Evolutionary conservation across 139 green algal species (phyloP).

Genomic region (Yamagishiella unicocca): DNA sequence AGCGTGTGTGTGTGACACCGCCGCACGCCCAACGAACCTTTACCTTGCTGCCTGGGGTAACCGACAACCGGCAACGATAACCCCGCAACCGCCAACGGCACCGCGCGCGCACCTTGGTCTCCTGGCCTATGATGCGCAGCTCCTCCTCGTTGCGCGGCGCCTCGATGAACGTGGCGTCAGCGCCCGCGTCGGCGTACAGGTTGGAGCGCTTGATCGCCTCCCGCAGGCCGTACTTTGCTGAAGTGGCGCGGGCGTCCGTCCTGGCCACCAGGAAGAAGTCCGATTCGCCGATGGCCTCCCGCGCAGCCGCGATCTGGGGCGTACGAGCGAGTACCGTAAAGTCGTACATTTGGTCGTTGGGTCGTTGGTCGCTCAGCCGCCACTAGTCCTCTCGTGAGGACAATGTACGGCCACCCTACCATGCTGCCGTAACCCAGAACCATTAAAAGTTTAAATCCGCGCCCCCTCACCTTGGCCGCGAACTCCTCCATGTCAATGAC

Average conservation of each 20-base stretch:
- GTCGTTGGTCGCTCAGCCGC: too few species aligned
- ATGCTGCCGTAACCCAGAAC: too few species aligned
- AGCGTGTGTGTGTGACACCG: neutral
- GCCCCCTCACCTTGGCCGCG: constrained; percentile 66
- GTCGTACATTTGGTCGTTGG: too few species aligned
- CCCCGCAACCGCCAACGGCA: too few species aligned
- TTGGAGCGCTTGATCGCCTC: constrained; percentile 76
- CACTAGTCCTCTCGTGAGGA: too few species aligned
- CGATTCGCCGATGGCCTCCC: constrained; percentile 76
- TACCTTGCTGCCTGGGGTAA: too few species aligned
- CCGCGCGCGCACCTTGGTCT: constrained; percentile 56
- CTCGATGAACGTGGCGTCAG: constrained; percentile 83
- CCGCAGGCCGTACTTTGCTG: constrained; percentile 77
- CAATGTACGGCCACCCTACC: too few species aligned
- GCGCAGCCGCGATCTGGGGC: constrained; percentile 73
- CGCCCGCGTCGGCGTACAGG: constrained; percentile 81
- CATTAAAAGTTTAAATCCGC: too few species aligned
- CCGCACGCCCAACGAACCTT: neutral
- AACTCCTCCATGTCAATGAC: constrained; percentile 77
- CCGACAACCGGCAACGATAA: too few species aligned
- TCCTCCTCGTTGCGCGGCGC: constrained; percentile 78
- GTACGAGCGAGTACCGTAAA: too few species aligned
- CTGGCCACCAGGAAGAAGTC: constrained; percentile 90
- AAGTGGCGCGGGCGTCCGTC: constrained; percentile 73
- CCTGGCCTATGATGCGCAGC: constrained; percentile 69